Conservation (phyloP, 2,329 filamentous ascomycete species). For the Xylaria sp. region DNA sequence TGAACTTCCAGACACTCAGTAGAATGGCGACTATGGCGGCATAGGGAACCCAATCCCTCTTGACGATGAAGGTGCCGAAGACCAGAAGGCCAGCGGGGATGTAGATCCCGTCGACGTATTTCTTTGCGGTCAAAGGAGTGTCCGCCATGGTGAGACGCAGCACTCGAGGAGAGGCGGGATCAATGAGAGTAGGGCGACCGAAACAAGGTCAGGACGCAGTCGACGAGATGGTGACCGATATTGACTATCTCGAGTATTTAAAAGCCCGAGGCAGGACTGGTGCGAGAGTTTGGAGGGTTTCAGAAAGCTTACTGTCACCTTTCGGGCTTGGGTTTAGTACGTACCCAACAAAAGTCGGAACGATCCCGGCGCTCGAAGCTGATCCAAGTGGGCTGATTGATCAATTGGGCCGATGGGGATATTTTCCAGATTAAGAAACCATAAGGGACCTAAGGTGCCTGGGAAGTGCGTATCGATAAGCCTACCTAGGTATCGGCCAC, state of each 20-base stretch:
- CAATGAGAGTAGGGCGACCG: conserved; percentile 12
- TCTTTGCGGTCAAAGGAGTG: conserved; percentile 61
- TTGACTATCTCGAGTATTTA: conserved; percentile 15
- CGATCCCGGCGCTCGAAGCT: conserved; percentile 24
- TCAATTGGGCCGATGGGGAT: conserved; percentile 10
- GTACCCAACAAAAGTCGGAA: conserved; percentile 29
- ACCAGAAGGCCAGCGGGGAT: conserved; percentile 84
- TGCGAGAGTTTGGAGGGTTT: conserved; percentile 17
- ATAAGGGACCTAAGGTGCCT: not conserved
- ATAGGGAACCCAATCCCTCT: conserved; percentile 79
- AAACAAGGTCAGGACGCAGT: conserved; percentile 17
- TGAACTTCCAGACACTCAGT: conserved; percentile 78
- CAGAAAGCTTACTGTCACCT: conserved; percentile 25
- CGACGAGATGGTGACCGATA: conserved; percentile 3
- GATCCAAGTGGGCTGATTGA: conserved; percentile 28
- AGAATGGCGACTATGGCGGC: conserved; percentile 73
- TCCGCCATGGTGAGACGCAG: conserved; percentile 52
- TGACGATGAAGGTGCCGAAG: conserved; percentile 79
- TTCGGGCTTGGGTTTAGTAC: conserved; percentile 16
- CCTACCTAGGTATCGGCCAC: not conserved
- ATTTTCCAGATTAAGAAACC: conserved; percentile 12
- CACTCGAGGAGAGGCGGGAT: conserved; percentile 7
- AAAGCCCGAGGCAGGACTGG: conserved; percentile 8
- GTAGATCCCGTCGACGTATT: conserved; percentile 83
- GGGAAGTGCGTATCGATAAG: conserved; percentile 10